Percentiles rank a stretch among this genome's conserved stretches.
Conservation (phyloP, 352 stramenopile genomes). For the Phytophthora sp. region DNA sequence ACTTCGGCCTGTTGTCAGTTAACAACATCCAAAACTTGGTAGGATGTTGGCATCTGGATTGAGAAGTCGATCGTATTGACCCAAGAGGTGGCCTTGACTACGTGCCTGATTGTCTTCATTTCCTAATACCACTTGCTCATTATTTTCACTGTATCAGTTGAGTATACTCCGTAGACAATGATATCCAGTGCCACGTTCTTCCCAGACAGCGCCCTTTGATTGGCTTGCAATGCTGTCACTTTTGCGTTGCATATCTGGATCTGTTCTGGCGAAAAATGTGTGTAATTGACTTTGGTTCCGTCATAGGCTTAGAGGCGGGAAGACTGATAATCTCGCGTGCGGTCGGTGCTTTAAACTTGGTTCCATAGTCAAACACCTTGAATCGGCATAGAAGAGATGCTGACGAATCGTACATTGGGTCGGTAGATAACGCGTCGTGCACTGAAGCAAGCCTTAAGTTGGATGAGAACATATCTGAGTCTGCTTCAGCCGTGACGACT, state of each 20-base stretch:
- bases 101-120: neutral
- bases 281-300: neutral
- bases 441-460: neutral
- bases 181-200: neutral
- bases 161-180: neutral
- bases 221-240: neutral
- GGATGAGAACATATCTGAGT: neutral
- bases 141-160: neutral
- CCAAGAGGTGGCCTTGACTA: too few relatives aligned
- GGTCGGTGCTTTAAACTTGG: neutral
- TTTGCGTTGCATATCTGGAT: neutral
- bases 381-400: neutral
- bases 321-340: neutral
- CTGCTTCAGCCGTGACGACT: neutral
- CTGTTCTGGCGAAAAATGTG: neutral
- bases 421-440: neutral
- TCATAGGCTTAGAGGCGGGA: neutral
- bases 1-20: conserved; percentile 10
- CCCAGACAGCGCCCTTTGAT: neutral
- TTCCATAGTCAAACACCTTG: neutral
- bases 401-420: neutral
- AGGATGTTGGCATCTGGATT: neutral
- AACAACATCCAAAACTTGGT: too few relatives aligned
- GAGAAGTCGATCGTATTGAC: neutral
- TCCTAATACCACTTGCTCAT: neutral